Conservation (phyloP, 495 filamentous ascomycete genomes). For the Penicillium waksmanii region DNA sequence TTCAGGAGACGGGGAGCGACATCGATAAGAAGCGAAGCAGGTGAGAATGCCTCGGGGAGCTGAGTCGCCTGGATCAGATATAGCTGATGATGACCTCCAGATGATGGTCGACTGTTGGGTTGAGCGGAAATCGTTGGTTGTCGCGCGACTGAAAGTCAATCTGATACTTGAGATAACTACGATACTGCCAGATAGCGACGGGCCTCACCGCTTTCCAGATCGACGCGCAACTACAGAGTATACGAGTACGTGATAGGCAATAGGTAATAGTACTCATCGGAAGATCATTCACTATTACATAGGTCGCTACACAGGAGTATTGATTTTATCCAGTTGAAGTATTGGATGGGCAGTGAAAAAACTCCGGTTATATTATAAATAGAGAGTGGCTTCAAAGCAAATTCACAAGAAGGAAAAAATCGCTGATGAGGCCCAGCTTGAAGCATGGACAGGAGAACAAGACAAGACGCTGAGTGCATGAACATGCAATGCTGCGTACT, state of each 20-base stretch:
- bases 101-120: neutral
- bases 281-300: too few species aligned
- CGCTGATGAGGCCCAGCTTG: conserved; percentile 12
- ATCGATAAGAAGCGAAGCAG: neutral
- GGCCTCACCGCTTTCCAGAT: neutral
- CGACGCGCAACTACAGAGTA: neutral
- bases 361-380: conserved; percentile 4
- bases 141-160: neutral
- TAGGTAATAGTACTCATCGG: too few species aligned
- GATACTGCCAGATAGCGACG: neutral
- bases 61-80: neutral
- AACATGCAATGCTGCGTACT: conserved; percentile 30
- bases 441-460: conserved; percentile 9
- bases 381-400: conserved; percentile 12
- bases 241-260: too few species aligned
- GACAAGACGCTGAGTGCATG: conserved; percentile 26
- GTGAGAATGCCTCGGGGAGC: neutral
- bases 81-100: neutral
- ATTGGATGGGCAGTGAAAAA: neutral
- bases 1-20: neutral
- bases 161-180: neutral
- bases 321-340: neutral
- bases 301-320: too few species aligned
- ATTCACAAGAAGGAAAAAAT: conserved; percentile 17
- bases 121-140: neutral